phyloP scores from a whole-genome alignment of 2,329 filamentous ascomycete genomes.

The Arachnopeziza araneosa region DNA sequence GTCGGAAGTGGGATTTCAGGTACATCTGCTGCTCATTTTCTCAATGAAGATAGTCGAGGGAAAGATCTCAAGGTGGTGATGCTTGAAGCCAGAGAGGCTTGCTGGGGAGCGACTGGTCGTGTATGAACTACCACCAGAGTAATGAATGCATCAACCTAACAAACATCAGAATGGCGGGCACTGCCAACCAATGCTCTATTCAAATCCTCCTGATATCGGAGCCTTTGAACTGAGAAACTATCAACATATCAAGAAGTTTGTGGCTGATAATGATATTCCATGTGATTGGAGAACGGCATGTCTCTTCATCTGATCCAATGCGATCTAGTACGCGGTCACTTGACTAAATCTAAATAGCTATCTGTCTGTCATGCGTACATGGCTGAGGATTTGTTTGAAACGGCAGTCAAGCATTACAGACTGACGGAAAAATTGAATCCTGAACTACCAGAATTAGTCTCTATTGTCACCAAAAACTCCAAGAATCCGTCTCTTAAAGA shows the following conservation, averaged over 20 bases:
- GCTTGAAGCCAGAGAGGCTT: conserved; percentile 73
- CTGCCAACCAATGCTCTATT: conserved; percentile 68
- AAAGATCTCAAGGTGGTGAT: conserved; percentile 53
- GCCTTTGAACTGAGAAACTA: conserved; percentile 70
- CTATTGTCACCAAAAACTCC: conserved; percentile 30
- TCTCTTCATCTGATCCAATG: neutral
- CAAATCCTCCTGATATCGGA: conserved; percentile 52
- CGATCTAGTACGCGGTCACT: neutral
- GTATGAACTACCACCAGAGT: conserved; percentile 40
- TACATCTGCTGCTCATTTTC: conserved; percentile 61
- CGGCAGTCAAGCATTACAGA: conserved; percentile 45
- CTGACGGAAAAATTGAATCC: conserved; percentile 47
- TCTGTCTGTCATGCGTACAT: conserved; percentile 61
- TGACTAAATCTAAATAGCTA: conserved; percentile 26
- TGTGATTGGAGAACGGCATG: conserved; percentile 59
- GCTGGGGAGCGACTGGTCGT: conserved; percentile 77
- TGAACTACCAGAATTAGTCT: conserved; percentile 44
- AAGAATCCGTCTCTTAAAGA: conserved; percentile 37
- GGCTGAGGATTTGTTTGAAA: conserved; percentile 47
- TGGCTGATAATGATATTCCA: conserved; percentile 51
- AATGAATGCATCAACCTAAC: conserved; percentile 3
- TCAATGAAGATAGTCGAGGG: conserved; percentile 42
- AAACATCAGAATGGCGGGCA: conserved; percentile 59
- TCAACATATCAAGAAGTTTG: conserved; percentile 50
- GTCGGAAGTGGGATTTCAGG: conserved; percentile 74